phyloP scores from a whole-genome alignment of 169 alveolate species.

The Ichthyophthirius multifiliis region DNA sequence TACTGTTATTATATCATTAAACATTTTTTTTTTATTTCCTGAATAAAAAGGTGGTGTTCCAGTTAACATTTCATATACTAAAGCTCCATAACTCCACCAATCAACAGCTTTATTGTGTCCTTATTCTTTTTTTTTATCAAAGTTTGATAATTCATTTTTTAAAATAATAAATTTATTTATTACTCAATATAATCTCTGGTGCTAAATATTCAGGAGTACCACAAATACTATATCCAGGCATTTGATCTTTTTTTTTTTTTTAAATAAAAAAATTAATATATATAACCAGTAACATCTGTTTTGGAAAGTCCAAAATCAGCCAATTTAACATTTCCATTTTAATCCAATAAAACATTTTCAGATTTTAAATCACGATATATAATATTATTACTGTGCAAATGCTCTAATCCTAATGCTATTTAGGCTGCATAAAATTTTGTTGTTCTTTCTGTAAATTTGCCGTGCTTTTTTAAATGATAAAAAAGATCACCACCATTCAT shows the following conservation, averaged over 20 bases:
- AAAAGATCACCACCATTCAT: constrained; percentile 83
- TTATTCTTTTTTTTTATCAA: background rate
- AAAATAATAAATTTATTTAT: background rate
- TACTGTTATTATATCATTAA: constrained; percentile 27
- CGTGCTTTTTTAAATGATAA: constrained; percentile 55
- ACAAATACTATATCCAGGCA: constrained; percentile 50
- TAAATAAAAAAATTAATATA: too few species aligned
- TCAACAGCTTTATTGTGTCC: constrained; percentile 56
- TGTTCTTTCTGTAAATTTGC: constrained; percentile 49
- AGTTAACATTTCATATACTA: constrained; percentile 50
- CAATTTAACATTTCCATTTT: constrained; percentile 73
- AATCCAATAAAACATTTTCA: constrained; percentile 77
- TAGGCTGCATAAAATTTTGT: constrained; percentile 76
- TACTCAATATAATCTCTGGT: constrained; percentile 54
- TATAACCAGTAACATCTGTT: constrained; percentile 44
- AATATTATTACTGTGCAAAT: constrained; percentile 67
- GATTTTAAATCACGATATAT: constrained; percentile 84
- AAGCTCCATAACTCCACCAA: constrained; percentile 63
- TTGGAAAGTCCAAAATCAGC: constrained; percentile 84
- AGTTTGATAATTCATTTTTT: background rate
- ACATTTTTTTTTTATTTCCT: constrained; percentile 36
- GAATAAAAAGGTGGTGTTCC: constrained; percentile 54
- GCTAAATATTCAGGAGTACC: constrained; percentile 67
- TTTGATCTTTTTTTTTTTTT: constrained; percentile 17
- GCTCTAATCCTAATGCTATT: constrained; percentile 61